Percentiles rank a stretch among this genome's conserved stretches.
Evolutionary conservation across 768 basidiomycete species (phyloP).

Genomic region (Leccinum variicolor): DNA sequence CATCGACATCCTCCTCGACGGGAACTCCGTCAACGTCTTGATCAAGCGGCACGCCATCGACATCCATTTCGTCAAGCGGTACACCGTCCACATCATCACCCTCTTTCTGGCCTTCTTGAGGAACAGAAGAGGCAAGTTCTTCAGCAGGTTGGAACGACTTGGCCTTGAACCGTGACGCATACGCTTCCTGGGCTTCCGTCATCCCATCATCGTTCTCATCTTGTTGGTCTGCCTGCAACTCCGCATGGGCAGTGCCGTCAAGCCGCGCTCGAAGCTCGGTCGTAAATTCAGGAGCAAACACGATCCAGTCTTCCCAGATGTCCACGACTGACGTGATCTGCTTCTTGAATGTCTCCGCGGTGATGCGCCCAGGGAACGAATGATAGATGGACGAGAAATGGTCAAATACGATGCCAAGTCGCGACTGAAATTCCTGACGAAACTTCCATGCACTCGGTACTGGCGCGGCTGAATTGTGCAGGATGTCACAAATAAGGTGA

Average conservation of each 20-base stretch:
- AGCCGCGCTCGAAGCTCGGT: conserved; percentile 67
- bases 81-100: conserved; percentile 53
- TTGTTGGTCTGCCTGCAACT: conserved; percentile 27
- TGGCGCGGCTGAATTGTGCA: conserved; percentile 93
- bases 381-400: conserved; percentile 93
- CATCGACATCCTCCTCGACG: conserved; percentile 27
- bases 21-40: conserved; percentile 38
- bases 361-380: conserved; percentile 93
- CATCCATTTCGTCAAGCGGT: conserved; percentile 46
- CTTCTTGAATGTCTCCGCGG: conserved; percentile 93
- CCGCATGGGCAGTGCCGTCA: conserved; percentile 50
- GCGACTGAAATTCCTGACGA: conserved; percentile 88
- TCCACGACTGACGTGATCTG: conserved; percentile 88
- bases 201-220: conserved; percentile 15
- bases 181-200: conserved; percentile 30
- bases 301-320: conserved; percentile 99
- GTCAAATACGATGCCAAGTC: conserved; percentile 92
- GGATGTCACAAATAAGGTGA: conserved; percentile 94
- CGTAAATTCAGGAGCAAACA: conserved; percentile 88
- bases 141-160: conserved; percentile 75
- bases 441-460: conserved; percentile 98
- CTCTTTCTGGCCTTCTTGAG: conserved; percentile 33
- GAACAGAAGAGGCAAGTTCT: conserved; percentile 28
- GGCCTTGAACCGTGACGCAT: conserved; percentile 68
- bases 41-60: conserved; percentile 48